Evolutionary conservation across 768 basidiomycete species (phyloP).

Genomic region (Mycena filopes): DNA sequence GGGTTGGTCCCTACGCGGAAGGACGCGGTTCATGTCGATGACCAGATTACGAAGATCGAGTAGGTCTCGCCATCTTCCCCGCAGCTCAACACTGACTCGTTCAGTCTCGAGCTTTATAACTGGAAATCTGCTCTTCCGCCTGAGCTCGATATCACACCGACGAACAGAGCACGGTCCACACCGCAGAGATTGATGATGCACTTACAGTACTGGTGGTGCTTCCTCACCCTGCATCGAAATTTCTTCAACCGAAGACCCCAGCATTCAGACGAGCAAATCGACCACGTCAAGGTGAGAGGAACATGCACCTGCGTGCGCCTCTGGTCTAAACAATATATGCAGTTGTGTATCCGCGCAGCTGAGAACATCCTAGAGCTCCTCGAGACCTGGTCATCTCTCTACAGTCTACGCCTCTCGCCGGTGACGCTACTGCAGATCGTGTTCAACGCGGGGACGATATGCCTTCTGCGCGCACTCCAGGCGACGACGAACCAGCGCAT

Average conservation of each 20-base stretch:
- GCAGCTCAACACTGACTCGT: not conserved
- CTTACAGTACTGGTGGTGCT: slow-evolving; percentile 47
- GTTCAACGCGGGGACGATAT: slow-evolving; percentile 53
- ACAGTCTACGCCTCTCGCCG: slow-evolving; percentile 49
- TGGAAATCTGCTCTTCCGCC: slow-evolving; percentile 40
- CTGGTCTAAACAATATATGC: not conserved
- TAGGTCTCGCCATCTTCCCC: not conserved
- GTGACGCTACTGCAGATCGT: slow-evolving; percentile 48
- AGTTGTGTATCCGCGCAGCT: slow-evolving; percentile 48
- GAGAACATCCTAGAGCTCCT: slow-evolving; percentile 47
- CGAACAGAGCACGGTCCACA: slow-evolving; percentile 37
- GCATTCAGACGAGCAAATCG: slow-evolving; percentile 15
- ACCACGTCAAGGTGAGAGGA: slow-evolving; percentile 30
- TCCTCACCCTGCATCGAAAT: slow-evolving; percentile 51
- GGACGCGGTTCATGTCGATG: slow-evolving; percentile 11
- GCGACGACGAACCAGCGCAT: slow-evolving; percentile 32
- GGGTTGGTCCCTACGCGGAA: slow-evolving; percentile 10
- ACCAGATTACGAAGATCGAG: slow-evolving; percentile 35
- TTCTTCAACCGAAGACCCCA: slow-evolving; percentile 28
- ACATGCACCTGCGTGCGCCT: too few relatives aligned
- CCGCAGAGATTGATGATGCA: slow-evolving; percentile 48
- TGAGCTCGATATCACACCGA: slow-evolving; percentile 43
- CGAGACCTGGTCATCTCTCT: slow-evolving; percentile 45
- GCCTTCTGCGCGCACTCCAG: slow-evolving; percentile 48
- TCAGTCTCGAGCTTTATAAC: slow-evolving; percentile 29